Conservation (phyloP, 2,329 filamentous ascomycete genomes). For the Magnaporthiopsis incrustans region DNA sequence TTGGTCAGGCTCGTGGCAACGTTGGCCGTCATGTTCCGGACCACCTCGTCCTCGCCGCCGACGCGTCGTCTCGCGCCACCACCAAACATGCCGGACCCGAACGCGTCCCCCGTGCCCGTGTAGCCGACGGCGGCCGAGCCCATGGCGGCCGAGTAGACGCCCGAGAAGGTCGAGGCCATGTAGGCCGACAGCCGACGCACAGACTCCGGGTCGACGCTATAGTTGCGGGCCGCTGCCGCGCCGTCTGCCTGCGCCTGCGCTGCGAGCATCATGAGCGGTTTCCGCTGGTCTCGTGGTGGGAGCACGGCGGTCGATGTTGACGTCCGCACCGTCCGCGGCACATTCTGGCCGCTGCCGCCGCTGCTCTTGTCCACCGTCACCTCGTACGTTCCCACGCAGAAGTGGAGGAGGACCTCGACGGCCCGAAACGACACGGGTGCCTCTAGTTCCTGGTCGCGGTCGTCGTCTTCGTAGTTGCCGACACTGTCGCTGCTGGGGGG, state of each 20-base stretch:
- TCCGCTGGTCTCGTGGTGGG: neutral
- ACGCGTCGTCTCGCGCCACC: neutral
- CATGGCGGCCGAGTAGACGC: constrained; percentile 14
- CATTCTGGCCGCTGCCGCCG: constrained; percentile 1
- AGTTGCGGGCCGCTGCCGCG: constrained; percentile 3
- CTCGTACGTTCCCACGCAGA: constrained; percentile 21
- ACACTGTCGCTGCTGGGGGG: neutral
- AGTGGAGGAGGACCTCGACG: constrained; percentile 20
- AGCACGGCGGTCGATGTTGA: constrained; percentile 6
- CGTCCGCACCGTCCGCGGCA: constrained; percentile 12
- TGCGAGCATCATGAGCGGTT: neutral
- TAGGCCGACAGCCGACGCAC: constrained; percentile 13
- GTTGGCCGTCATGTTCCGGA: constrained; percentile 17
- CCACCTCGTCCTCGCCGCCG: constrained; percentile 1
- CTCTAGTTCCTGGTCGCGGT: neutral
- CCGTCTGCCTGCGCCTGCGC: neutral
- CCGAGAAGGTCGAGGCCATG: constrained; percentile 13
- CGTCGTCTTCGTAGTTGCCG: neutral
- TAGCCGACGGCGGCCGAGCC: constrained; percentile 9
- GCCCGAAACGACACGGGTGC: constrained; percentile 14
- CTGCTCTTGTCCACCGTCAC: constrained; percentile 2
- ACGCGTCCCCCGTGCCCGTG: constrained; percentile 13
- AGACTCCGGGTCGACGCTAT: constrained; percentile 13
- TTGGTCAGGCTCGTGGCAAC: constrained; percentile 14
- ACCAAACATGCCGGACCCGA: constrained; percentile 14